Base-by-base conservation (phyloP, 768 basidiomycete genomes). In the Termitomyces sp. region DNA sequence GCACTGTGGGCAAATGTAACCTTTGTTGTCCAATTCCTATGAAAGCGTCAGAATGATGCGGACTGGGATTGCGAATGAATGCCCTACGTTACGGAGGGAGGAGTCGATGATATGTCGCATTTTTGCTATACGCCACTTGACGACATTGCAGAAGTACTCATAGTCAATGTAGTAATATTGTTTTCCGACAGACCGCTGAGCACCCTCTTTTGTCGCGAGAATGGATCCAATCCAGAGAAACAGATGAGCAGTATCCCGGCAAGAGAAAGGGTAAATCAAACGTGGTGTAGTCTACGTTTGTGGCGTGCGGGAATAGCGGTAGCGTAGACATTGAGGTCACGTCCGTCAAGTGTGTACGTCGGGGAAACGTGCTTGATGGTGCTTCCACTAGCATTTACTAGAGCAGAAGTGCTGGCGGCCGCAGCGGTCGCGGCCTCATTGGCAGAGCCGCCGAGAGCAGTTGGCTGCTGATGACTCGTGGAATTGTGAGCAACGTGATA, bases 121-220 rank as follows among this genome's bases (percentile, higher is more conserved):
- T 69, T 91, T 90, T 5, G 92, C 92, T 56, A 98, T 85, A 43
- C 95, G 82, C 93, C 96, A 99, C 72, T 98, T 98, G 73, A 96
- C 91, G 49, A 98, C 95, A 72, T 98, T 95, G 74, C 93, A 95
- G 70, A 98, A 95, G 68, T 88, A 85, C 67, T 93, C 86, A 73
- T 96, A 95, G 75, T 99, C 89, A 70, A 99, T 91, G 75, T 93
- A 98, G 78, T 92, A 99, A 78, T 98, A 99, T 68, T 92, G 89
- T 67, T 89, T 87, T 62, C 89, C 89, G 60, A 90, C 88, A 60
- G 90, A 88, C 61, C 95, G 86, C 71, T 90, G 89, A 47, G 90
- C 89, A 54, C 90, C 91, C 70, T 94, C 92, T 70, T 92, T 91
- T 65, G 50, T 44, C 18, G n/a, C 28, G 16, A 14, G 46, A 44